phyloP scores from a whole-genome alignment of 2,329 filamentous ascomycete species.

The Talaromyces amestolkiae region DNA sequence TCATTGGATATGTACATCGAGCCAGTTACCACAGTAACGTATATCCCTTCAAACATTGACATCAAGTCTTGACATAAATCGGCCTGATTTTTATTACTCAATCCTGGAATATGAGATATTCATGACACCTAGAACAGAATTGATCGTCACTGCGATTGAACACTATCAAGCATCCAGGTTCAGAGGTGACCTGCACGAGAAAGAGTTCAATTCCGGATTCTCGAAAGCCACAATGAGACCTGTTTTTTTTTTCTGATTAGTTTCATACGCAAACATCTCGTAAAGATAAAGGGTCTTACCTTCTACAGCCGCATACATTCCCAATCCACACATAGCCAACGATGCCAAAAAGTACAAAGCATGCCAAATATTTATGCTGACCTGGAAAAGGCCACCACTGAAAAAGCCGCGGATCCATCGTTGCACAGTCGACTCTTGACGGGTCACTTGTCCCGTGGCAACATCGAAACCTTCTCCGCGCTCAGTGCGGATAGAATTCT shows the following conservation, averaged over 20 bases:
- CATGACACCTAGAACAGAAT: no score
- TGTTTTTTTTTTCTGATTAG: neutral
- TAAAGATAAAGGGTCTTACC: conserved; percentile 8
- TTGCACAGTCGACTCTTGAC: conserved; percentile 21
- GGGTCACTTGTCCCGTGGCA: conserved; percentile 23
- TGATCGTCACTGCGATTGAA: no score
- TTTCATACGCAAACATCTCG: neutral
- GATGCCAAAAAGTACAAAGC: conserved; percentile 25
- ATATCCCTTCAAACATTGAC: no score
- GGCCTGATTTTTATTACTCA: no score
- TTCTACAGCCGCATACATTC: conserved; percentile 28
- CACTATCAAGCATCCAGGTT: conserved; percentile 20
- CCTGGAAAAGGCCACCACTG: conserved; percentile 25
- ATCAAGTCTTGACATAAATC: no score
- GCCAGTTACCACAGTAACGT: no score
- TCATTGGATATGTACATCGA: no score
- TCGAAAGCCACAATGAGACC: conserved; percentile 30
- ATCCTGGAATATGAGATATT: no score
- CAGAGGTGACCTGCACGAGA: conserved; percentile 30
- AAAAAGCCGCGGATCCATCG: conserved; percentile 26
- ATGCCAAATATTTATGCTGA: conserved; percentile 24
- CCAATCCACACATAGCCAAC: conserved; percentile 26
- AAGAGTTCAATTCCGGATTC: conserved; percentile 27
- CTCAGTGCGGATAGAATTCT: conserved; percentile 26
- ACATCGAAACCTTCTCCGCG: conserved; percentile 31